Evolutionary conservation across 2,329 filamentous ascomycete genomes (phyloP), one percentile per base, ranked within the genome.

Genomic region (Colletotrichum lini): DNA sequence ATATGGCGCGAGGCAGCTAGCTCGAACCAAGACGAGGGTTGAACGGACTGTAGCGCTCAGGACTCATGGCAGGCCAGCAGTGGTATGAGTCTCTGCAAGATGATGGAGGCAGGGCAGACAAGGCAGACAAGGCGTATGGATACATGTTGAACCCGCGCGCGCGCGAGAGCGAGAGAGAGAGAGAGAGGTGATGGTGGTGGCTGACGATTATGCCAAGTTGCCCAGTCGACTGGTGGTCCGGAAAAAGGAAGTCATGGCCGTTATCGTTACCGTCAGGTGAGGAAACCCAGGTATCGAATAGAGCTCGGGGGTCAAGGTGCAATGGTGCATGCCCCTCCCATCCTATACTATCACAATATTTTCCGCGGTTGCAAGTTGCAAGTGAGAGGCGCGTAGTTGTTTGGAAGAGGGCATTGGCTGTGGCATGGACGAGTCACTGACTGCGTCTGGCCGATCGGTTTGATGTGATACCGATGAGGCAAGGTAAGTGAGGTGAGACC

Each of bases 141-240:
- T 26, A 45, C 45, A 26, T 10, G 47, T 53, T n/a, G 44, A 45
- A 52, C 8, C n/a, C 57, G 8, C 26, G 50, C 57, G 12, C 26
- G 50, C 57, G 42, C 44, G 35, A 9, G 30, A 9, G 30, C 2
- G 7, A 7, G 30, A 8, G 30, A 30, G 30, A 35, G 8, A 38
- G 35, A 38, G 8, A 38, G 35, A 38, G 35, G 35, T 58, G 52
- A 42, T 45, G 9, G 26, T n/a, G 16, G 50, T 30, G 64, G 57
- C 58, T 50, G 68, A 67, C 58, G 40, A 58, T 16, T 53, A 12
- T 58, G 68, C 64, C 68, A 71, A 67, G 52, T 53, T 52, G 64
- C 52, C 45, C 18, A 67, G 52, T 44, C 50, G 58, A 58, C 52
- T 15, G 26, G 42, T 16, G 50, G 47, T 5, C n/a, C 57, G 49